phyloP scores from a whole-genome alignment of 2,329 filamentous ascomycete species.

The Ambrosiella xylebori region DNA sequence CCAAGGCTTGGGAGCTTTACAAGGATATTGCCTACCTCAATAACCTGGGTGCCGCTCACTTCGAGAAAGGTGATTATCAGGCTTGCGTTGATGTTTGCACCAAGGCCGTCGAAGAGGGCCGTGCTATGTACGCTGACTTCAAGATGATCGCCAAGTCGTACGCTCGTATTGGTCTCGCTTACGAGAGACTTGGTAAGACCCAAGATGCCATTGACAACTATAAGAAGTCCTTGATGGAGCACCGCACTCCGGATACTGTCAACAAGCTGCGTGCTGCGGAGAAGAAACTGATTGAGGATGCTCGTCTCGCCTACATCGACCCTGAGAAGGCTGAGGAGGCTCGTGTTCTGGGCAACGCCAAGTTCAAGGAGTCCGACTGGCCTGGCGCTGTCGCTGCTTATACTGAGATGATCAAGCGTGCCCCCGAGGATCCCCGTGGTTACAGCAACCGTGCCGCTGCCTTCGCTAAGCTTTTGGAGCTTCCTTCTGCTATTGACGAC shows the following conservation, averaged over 20 bases:
- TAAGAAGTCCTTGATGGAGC: conserved; percentile 86
- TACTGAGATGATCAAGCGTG: conserved; percentile 90
- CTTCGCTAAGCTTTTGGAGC: conserved; percentile 89
- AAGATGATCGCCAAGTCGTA: conserved; percentile 98
- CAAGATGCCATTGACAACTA: conserved; percentile 71
- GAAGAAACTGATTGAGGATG: conserved; percentile 62
- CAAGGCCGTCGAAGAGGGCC: conserved; percentile 77
- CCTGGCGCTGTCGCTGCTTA: conserved; percentile 88
- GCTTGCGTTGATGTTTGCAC: conserved; percentile 74
- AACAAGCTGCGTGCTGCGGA: conserved; percentile 83
- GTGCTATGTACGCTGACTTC: conserved; percentile 82
- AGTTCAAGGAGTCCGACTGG: conserved; percentile 95
- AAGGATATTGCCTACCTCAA: conserved; percentile 98
- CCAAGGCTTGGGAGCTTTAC: conserved; percentile 80
- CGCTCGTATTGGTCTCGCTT: conserved; percentile 79
- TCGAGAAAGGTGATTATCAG: conserved; percentile 89
- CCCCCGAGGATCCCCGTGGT: conserved; percentile 78
- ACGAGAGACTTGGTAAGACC: conserved; percentile 78
- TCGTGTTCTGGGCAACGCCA: conserved; percentile 82
- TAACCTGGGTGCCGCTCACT: conserved; percentile 85
- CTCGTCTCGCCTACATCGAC: conserved; percentile 69
- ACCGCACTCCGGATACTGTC: conserved; percentile 86
- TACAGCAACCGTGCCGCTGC: conserved; percentile 96
- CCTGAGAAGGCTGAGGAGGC: conserved; percentile 88
- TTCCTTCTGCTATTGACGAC: conserved; percentile 84